phyloP scores from a whole-genome alignment of 208 protist genomes.

The Crithidia mellificae region DNA sequence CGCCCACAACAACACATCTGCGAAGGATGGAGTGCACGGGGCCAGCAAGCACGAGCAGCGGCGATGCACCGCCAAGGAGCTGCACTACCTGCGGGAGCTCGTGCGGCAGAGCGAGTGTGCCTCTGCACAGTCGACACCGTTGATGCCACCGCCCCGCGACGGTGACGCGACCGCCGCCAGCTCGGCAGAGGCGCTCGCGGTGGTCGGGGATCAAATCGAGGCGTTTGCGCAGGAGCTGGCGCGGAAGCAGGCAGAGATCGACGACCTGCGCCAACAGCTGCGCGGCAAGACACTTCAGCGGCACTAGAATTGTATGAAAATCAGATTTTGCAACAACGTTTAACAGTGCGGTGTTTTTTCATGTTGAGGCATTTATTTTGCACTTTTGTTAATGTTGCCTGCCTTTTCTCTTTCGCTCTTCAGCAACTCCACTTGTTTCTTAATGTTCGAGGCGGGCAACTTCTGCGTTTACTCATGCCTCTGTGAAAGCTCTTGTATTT shows the following conservation, averaged over 20 bases:
- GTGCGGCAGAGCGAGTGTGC: conserved; percentile 2
- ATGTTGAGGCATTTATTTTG: no score
- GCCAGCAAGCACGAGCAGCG: no score
- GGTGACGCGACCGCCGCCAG: no score
- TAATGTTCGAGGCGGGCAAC: no score
- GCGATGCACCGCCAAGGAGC: not conserved
- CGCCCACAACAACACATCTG: not conserved
- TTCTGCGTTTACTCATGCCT: no score
- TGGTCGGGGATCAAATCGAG: conserved; percentile 10
- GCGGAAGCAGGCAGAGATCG: conserved; percentile 18
- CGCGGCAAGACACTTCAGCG: not conserved
- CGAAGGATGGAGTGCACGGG: not conserved
- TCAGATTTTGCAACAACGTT: no score
- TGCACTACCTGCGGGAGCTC: conserved; percentile 6
- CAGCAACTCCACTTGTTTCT: no score
- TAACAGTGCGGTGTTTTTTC: no score
- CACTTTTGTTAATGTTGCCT: no score
- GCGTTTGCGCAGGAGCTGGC: conserved; percentile 11
- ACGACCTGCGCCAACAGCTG: not conserved
- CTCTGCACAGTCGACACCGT: not conserved
- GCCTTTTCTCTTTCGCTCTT: no score
- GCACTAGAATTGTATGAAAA: not conserved
- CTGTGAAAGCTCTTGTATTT: no score
- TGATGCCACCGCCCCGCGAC: no score
- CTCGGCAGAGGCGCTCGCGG: not conserved